Evolutionary conservation across 192 early-diverging fungal genomes (phyloP).

Genomic region (Coemansia sp.): DNA sequence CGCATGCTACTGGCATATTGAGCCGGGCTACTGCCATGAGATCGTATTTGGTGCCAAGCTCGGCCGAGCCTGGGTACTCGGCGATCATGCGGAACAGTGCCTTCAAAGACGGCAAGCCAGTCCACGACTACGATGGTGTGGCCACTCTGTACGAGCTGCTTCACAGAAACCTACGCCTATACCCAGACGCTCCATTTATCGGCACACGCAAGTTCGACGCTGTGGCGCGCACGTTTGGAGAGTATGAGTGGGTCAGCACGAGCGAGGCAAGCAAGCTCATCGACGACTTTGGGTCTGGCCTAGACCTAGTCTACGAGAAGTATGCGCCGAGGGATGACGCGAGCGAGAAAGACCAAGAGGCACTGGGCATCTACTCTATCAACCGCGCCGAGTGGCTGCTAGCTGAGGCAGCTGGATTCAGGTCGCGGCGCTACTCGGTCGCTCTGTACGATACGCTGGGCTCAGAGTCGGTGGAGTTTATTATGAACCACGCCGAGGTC

Average conservation of each 20-base stretch:
- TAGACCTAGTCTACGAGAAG: constrained; percentile 64
- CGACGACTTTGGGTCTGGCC: constrained; percentile 69
- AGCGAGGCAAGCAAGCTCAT: constrained; percentile 62
- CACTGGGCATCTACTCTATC: constrained; percentile 74
- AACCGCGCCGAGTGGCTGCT: constrained; percentile 81
- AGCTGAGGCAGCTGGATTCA: constrained; percentile 66
- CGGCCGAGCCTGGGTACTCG: constrained; percentile 49
- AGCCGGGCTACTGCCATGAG: neutral
- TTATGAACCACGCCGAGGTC: constrained; percentile 80
- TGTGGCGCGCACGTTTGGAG: constrained; percentile 58
- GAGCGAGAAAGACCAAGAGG: constrained; percentile 20
- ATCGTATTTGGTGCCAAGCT: constrained; percentile 37
- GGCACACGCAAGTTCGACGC: constrained; percentile 65
- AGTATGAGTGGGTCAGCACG: constrained; percentile 71
- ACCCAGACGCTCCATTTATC: constrained; percentile 58
- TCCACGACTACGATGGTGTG: constrained; percentile 9
- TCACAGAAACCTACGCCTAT: constrained; percentile 41
- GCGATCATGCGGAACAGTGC: constrained; percentile 31
- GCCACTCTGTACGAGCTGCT: constrained; percentile 48
- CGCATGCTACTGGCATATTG: neutral
- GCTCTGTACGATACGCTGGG: constrained; percentile 92
- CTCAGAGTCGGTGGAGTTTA: constrained; percentile 77
- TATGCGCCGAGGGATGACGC: constrained; percentile 6
- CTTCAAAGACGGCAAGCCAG: constrained; percentile 23
- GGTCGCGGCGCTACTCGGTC: constrained; percentile 67